Conservation (phyloP, 495 filamentous ascomycete species). For the Penicillium psychrofluorescens region DNA sequence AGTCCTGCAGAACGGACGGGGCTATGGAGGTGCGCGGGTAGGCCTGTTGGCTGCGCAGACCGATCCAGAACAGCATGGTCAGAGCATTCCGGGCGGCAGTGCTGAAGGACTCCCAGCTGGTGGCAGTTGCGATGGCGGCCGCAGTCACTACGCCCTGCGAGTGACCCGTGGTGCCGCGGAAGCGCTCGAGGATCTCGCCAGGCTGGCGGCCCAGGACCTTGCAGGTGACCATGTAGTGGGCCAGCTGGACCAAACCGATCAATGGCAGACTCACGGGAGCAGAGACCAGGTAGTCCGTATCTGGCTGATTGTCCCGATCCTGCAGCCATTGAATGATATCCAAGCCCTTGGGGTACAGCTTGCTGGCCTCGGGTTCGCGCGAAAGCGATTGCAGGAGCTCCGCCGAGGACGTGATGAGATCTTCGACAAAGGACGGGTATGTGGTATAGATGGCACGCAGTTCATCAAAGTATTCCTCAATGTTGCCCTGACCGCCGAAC, state of each 20-base stretch:
- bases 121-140: slow-evolving; percentile 80
- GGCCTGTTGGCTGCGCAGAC: slow-evolving; percentile 93
- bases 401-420: slow-evolving; percentile 70
- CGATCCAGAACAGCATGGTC: slow-evolving; percentile 98
- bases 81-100: slow-evolving; percentile 69
- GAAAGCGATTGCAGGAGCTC: slow-evolving; percentile 79
- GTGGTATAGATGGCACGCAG: slow-evolving; percentile 82
- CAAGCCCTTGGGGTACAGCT: slow-evolving; percentile 92
- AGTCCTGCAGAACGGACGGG: slow-evolving; percentile 89
- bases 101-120: slow-evolving; percentile 84
- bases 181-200: slow-evolving; percentile 71
- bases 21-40: slow-evolving; percentile 91
- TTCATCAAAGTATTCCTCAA: slow-evolving; percentile 98
- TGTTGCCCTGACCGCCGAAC: slow-evolving; percentile 98
- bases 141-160: slow-evolving; percentile 94
- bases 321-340: slow-evolving; percentile 91
- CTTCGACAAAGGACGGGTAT: slow-evolving; percentile 83
- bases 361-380: slow-evolving; percentile 76
- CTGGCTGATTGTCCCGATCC: slow-evolving; percentile 78
- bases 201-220: slow-evolving; percentile 80
- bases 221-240: slow-evolving; percentile 90
- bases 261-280: slow-evolving; percentile 95
- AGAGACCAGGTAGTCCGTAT: slow-evolving; percentile 91
- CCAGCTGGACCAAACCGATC: slow-evolving; percentile 90
- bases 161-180: slow-evolving; percentile 88